Conservation (phyloP, 2,329 filamentous ascomycete species). For the Lachnellula cervina region DNA sequence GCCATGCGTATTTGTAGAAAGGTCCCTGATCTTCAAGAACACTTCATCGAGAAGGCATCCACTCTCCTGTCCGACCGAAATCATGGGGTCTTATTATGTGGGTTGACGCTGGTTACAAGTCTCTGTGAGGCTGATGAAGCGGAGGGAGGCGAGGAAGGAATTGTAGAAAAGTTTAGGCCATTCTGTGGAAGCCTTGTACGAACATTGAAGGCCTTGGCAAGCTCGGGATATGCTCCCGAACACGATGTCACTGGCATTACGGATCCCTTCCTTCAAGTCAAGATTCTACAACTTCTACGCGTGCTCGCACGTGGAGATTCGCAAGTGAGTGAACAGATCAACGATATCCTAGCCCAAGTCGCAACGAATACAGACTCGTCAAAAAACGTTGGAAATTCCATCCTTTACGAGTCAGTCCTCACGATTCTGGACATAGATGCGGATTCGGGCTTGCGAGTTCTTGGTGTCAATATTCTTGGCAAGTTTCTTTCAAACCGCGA, state of each 20-base stretch:
- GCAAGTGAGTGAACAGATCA: conserved; percentile 92
- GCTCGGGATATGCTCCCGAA: conserved; percentile 93
- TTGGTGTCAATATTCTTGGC: conserved; percentile 96
- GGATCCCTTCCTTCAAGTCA: conserved; percentile 96
- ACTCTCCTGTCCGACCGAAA: conserved; percentile 86
- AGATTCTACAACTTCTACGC: conserved; percentile 81
- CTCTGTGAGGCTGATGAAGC: conserved; percentile 93
- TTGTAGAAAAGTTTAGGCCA: conserved; percentile 86
- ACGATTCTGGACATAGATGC: conserved; percentile 98
- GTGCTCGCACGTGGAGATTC: conserved; percentile 83
- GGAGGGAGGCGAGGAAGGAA: conserved; percentile 82
- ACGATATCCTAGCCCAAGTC: conserved; percentile 95
- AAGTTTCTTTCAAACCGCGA: conserved; percentile 98
- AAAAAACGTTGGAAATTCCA: conserved; percentile 98
- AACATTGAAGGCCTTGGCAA: conserved; percentile 85
- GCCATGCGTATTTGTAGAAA: conserved; percentile 99
- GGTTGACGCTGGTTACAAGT: conserved; percentile 83
- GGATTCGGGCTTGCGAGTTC: conserved; percentile 86
- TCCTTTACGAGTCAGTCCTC: conserved; percentile 92
- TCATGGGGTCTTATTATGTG: conserved; percentile 90
- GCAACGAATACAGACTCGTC: conserved; percentile 97
- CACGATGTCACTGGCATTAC: conserved; percentile 98
- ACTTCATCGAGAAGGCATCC: conserved; percentile 92
- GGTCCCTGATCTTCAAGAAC: conserved; percentile 93
- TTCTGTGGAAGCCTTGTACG: conserved; percentile 82